A percentile compares a stretch with the other conserved stretches of the same genome.
Evolutionary conservation across 2,329 filamentous ascomycete species (phyloP).

Genomic region (Chlorencoelia australis): DNA sequence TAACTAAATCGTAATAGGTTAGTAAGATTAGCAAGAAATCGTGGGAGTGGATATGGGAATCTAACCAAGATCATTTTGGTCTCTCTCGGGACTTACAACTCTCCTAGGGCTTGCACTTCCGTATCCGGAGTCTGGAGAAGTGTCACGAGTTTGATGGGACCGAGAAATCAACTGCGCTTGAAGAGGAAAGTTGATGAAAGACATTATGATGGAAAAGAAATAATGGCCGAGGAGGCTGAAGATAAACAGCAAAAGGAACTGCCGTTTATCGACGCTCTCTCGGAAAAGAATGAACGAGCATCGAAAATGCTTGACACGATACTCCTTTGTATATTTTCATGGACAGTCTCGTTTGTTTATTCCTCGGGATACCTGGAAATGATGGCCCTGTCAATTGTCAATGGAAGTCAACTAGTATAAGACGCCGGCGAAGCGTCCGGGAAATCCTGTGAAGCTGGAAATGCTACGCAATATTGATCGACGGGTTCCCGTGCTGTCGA

Average conservation of each 20-base stretch:
- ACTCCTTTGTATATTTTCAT: too few species aligned
- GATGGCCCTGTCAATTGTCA: constrained; percentile 4
- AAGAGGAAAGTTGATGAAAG: constrained; percentile 5
- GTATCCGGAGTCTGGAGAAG: constrained; percentile 12
- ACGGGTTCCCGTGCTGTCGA: constrained; percentile 2
- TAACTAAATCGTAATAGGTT: too few species aligned
- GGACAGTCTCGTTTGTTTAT: too few species aligned
- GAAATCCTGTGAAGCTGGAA: constrained; percentile 2
- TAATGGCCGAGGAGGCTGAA: constrained; percentile 16
- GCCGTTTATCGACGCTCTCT: constrained; percentile 21
- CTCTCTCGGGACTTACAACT: too few species aligned
- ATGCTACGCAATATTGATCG: constrained; percentile 1
- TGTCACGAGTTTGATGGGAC: background rate
- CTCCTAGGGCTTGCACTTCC: constrained; percentile 5
- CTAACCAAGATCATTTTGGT: too few species aligned
- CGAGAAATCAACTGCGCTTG: background rate
- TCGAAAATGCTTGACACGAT: too few species aligned
- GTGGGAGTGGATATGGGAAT: background rate
- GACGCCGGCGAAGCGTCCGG: constrained; percentile 1
- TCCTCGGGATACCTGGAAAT: too few species aligned
- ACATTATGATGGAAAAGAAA: constrained; percentile 15
- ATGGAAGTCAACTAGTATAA: constrained; percentile 10
- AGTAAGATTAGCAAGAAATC: too few species aligned
- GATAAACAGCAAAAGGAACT: constrained; percentile 18
- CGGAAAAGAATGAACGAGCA: constrained; percentile 11